Conservation (phyloP, 2,329 filamentous ascomycete genomes). For the Nigrospora osmanthi region DNA sequence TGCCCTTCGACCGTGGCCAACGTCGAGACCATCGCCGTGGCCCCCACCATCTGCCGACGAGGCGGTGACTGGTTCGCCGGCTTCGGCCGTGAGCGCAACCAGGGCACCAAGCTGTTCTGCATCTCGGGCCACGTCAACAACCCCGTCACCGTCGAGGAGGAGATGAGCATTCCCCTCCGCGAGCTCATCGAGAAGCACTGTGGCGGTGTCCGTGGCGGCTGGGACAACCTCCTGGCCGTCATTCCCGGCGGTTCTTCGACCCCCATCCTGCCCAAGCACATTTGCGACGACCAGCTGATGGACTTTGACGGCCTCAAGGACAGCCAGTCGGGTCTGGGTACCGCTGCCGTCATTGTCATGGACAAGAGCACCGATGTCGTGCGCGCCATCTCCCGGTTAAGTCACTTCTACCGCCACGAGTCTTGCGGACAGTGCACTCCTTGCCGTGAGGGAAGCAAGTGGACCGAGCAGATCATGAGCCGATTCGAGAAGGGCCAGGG, state of each 20-base stretch:
- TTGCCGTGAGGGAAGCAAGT: slow-evolving; percentile 98
- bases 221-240: slow-evolving; percentile 93
- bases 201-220: slow-evolving; percentile 89
- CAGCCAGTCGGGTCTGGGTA: slow-evolving; percentile 92
- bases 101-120: slow-evolving; percentile 96
- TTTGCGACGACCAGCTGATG: slow-evolving; percentile 96
- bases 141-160: slow-evolving; percentile 94
- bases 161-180: slow-evolving; percentile 95
- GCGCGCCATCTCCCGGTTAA: slow-evolving; percentile 83
- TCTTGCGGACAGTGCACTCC: slow-evolving; percentile 97
- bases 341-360: slow-evolving; percentile 97
- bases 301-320: slow-evolving; percentile 99
- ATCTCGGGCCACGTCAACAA: slow-evolving; percentile 99
- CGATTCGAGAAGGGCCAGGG: slow-evolving; percentile 90
- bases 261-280: slow-evolving; percentile 79
- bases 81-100: slow-evolving; percentile 93
- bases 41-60: slow-evolving; percentile 89
- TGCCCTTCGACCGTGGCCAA: slow-evolving; percentile 98
- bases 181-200: slow-evolving; percentile 98
- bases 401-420: slow-evolving; percentile 98
- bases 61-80: slow-evolving; percentile 87
- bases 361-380: slow-evolving; percentile 97
- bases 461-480: slow-evolving; percentile 98
- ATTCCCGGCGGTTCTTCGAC: slow-evolving; percentile 97
- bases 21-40: slow-evolving; percentile 93